Evolutionary conservation across 306 rosid genomes (phyloP).

Genomic region (Dalbergia cultrata): DNA sequence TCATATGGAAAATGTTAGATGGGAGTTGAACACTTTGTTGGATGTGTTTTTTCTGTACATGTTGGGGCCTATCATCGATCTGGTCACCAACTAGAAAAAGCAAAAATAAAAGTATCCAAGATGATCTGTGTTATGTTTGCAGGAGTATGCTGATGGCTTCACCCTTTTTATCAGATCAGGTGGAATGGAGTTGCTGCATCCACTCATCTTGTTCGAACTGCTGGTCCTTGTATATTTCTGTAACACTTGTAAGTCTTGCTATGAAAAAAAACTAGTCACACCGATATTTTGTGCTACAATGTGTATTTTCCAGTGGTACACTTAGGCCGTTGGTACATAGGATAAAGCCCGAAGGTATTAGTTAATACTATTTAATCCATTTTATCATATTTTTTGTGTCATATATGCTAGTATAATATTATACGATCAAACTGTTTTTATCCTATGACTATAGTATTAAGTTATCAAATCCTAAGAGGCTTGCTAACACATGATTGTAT

Average conservation of each 20-base stretch:
- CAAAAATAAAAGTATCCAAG: neutral
- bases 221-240: conserved; percentile 18
- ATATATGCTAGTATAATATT: too few relatives aligned
- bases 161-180: conserved; percentile 7
- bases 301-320: too few relatives aligned
- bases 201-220: conserved; percentile 12
- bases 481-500: too few relatives aligned
- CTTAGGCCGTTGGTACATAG: too few relatives aligned
- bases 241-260: conserved; percentile 22
- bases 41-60: conserved; percentile 2
- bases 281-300: neutral
- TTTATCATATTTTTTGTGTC: too few relatives aligned
- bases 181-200: conserved; percentile 2
- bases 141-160: conserved; percentile 35
- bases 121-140: conserved; percentile 6
- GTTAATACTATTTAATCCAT: too few relatives aligned
- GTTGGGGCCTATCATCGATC: neutral
- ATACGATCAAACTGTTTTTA: too few relatives aligned
- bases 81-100: neutral
- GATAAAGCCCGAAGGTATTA: too few relatives aligned
- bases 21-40: conserved; percentile 28
- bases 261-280: conserved; percentile 18
- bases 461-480: too few relatives aligned
- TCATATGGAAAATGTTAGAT: conserved; percentile 37
- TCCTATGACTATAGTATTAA: too few relatives aligned